phyloP scores from a whole-genome alignment of 148 eudicot genomes.

The Fagopyrum tataricum region DNA sequence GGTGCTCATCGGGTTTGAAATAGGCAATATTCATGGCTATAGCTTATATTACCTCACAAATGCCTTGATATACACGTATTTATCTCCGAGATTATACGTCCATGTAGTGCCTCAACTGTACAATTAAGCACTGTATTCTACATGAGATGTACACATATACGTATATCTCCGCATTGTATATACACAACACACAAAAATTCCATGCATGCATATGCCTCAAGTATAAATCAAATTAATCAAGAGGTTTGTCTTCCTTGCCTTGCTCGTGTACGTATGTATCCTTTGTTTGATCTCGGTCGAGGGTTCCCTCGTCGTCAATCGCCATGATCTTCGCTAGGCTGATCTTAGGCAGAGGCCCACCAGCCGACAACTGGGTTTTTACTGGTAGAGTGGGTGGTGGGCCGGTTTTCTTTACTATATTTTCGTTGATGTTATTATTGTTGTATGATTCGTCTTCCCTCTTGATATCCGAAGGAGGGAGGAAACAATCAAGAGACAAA shows the following conservation, averaged over 20 bases:
- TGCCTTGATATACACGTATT: not conserved
- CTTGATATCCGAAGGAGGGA: conserved; percentile 76
- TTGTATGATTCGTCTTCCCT: conserved; percentile 47
- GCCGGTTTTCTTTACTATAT: not conserved
- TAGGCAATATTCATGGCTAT: not conserved
- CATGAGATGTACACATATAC: conserved; percentile 11
- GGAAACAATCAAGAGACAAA: conserved; percentile 58
- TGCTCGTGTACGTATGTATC: not conserved
- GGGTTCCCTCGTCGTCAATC: conserved; percentile 26
- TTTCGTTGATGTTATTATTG: not conserved
- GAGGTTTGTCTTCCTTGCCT: conserved; percentile 4
- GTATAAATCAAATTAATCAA: not conserved
- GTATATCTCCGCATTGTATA: conserved; percentile 6
- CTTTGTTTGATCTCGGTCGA: not conserved
- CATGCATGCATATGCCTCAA: not conserved
- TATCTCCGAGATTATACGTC: conserved; percentile 11
- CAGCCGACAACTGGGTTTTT: conserved; percentile 15
- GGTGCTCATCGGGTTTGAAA: not conserved
- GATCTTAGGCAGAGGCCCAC: conserved; percentile 19
- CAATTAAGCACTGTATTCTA: conserved; percentile 13
- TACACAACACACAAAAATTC: conserved; percentile 9
- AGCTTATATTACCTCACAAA: conserved; percentile 9
- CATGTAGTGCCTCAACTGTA: conserved; percentile 12
- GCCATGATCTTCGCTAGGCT: conserved; percentile 49
- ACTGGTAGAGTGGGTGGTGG: not conserved